Conservation (phyloP, 306 rosid genomes). For the Carpinus viminea region DNA sequence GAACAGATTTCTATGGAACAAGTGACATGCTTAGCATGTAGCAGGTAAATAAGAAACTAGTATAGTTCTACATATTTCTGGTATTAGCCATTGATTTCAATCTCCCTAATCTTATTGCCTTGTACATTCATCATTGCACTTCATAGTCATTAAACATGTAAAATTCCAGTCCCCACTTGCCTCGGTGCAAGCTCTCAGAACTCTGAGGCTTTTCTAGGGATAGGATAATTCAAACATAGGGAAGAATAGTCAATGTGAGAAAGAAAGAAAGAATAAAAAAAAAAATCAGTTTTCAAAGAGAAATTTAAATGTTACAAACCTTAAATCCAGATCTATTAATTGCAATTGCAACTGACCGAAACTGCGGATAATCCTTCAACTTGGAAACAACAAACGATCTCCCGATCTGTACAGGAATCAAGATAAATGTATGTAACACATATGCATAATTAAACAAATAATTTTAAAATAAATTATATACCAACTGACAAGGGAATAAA, state of each 20-base stretch:
- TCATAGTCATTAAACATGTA: no score
- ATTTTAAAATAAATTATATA: constrained; percentile 15
- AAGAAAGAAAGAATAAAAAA: not conserved
- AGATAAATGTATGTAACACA: constrained; percentile 18
- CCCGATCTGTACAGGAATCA: constrained; percentile 66
- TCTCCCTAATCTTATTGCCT: not conserved
- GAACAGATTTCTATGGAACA: no score
- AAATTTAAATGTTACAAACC: constrained; percentile 48
- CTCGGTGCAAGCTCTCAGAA: not conserved
- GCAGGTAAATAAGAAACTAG: not conserved
- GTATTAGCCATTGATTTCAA: not conserved
- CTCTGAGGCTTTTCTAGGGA: not conserved
- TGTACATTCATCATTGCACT: not conserved
- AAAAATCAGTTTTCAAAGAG: not conserved
- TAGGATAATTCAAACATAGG: not conserved
- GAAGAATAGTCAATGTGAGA: not conserved
- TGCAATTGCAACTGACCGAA: constrained; percentile 84
- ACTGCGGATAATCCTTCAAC: constrained; percentile 95
- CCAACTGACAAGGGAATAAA: constrained; percentile 7
- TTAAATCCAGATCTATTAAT: constrained; percentile 82
- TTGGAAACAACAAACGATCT: constrained; percentile 80
- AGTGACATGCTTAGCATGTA: not conserved
- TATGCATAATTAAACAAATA: not conserved
- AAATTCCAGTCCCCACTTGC: not conserved
- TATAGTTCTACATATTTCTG: not conserved